A percentile compares a stretch with the other conserved stretches of the same genome.
Conservation (phyloP, 371 early-diverging fungal genomes). For the Actinomortierella ambigua region DNA sequence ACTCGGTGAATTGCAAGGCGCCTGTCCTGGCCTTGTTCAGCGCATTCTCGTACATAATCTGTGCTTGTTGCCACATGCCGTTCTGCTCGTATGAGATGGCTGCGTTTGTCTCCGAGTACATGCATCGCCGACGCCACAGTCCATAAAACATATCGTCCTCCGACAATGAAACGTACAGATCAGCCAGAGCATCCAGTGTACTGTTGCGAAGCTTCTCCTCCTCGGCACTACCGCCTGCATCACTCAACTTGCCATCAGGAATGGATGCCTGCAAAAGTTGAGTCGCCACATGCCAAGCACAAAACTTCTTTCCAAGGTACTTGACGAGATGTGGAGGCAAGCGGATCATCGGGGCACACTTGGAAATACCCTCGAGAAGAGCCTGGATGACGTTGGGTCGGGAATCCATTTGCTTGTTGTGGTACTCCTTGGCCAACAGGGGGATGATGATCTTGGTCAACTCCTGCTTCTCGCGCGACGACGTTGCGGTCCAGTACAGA, state of each 20-base stretch:
- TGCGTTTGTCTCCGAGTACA: conserved; percentile 95
- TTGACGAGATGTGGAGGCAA: conserved; percentile 94
- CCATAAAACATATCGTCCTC: conserved; percentile 95
- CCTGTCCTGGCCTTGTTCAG: conserved; percentile 92
- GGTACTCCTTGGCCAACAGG: conserved; percentile 91
- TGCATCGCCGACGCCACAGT: conserved; percentile 90
- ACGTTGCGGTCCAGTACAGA: conserved; percentile 78
- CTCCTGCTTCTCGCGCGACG: conserved; percentile 80
- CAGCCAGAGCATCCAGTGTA: conserved; percentile 87
- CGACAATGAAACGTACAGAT: conserved; percentile 76
- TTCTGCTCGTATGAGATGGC: conserved; percentile 95
- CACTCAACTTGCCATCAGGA: conserved; percentile 50
- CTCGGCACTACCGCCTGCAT: conserved; percentile 66
- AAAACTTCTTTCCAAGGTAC: conserved; percentile 88
- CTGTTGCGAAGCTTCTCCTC: conserved; percentile 90
- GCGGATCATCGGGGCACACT: conserved; percentile 71
- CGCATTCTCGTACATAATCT: conserved; percentile 91
- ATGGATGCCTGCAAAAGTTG: conserved; percentile 72
- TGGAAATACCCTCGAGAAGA: conserved; percentile 83
- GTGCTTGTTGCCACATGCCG: conserved; percentile 94
- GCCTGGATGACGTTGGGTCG: conserved; percentile 95
- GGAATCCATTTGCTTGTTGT: conserved; percentile 73
- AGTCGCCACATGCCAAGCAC: conserved; percentile 90
- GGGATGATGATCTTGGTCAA: conserved; percentile 79
- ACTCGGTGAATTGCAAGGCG: conserved; percentile 90